Evolutionary conservation across 2,329 filamentous ascomycete species (phyloP).

Genomic region (Elsinoe perseae): DNA sequence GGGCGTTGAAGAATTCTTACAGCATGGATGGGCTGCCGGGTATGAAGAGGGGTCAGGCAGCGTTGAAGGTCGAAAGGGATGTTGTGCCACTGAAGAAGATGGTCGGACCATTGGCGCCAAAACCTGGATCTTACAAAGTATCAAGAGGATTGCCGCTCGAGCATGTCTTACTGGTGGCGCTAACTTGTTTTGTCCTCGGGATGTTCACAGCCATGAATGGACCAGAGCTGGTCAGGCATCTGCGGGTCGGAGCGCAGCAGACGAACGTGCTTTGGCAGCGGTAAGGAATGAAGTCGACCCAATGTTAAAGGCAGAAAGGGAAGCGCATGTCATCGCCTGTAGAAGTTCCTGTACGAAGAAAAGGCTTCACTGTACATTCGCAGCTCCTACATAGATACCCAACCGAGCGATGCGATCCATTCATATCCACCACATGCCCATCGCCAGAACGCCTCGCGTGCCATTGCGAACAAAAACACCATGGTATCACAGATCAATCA

Average conservation of each 20-base stretch:
- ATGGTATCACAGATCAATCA: conserved; percentile 8
- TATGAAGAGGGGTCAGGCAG: conserved; percentile 34
- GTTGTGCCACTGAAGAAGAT: conserved; percentile 39
- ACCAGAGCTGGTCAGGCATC: neutral
- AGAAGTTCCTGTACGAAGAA: neutral
- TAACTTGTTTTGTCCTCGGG: conserved; percentile 3
- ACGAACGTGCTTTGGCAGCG: neutral
- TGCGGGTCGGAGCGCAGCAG: neutral
- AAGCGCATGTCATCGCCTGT: neutral
- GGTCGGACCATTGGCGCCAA: conserved; percentile 31
- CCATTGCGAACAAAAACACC: conserved; percentile 1
- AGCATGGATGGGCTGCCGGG: conserved; percentile 40
- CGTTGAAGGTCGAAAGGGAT: conserved; percentile 27
- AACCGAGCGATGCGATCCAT: conserved; percentile 5
- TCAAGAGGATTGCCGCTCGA: neutral
- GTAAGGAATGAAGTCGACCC: neutral
- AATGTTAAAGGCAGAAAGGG: neutral
- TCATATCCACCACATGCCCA: neutral
- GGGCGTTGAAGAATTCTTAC: conserved; percentile 38
- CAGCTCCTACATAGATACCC: conserved; percentile 10
- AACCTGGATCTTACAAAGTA: conserved; percentile 1
- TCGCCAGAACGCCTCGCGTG: neutral
- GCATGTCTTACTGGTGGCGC: neutral
- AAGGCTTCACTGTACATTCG: conserved; percentile 10
- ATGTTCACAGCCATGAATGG: neutral